Percentiles rank a stretch among this genome's conserved stretches.
These are phyloP conservation scores for Hondaea fermentalgiana DNA, from an alignment of 108 stramenopile species.

Conservation along the genomic window DNA sequence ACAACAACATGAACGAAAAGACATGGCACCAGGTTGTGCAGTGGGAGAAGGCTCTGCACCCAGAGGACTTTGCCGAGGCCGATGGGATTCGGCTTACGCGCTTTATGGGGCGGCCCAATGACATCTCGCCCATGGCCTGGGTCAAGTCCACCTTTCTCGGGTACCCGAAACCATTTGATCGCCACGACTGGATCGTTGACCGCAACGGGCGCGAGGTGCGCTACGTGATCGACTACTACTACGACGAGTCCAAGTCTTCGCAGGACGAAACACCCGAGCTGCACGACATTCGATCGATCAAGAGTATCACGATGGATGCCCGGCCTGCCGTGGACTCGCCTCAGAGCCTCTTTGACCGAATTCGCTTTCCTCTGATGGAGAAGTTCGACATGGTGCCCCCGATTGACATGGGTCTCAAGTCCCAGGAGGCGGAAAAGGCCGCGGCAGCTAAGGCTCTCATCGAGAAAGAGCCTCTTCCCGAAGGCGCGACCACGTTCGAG, in stretches of 20 bases:
- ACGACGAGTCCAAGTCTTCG: constrained; percentile 50
- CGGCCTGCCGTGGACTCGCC: constrained; percentile 82
- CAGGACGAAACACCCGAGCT: constrained; percentile 48
- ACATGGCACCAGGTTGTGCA: constrained; percentile 84
- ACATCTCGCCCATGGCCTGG: constrained; percentile 82
- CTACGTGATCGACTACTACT: constrained; percentile 98
- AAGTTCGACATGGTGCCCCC: constrained; percentile 43
- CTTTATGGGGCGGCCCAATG: constrained; percentile 82
- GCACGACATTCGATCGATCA: constrained; percentile 53
- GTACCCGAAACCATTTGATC: constrained; percentile 90
- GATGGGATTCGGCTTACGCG: constrained; percentile 54
- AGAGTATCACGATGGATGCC: constrained; percentile 82
- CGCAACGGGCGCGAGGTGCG: constrained; percentile 69
- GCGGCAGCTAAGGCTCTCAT: neutral
- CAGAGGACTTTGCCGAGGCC: neutral
- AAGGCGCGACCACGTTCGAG: constrained; percentile 49
- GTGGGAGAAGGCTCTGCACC: constrained; percentile 69
- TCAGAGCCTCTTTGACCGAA: constrained; percentile 52
- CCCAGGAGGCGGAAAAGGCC: constrained; percentile 49
- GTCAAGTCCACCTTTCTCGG: constrained; percentile 59
- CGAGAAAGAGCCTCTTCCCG: neutral
- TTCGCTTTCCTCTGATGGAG: constrained; percentile 64
- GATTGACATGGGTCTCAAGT: constrained; percentile 15
- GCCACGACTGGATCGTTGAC: constrained; percentile 96
- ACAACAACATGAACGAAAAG: constrained; percentile 99